These are phyloP conservation scores for Nicotiana sylvestris DNA, from an alignment of 257 asterid species.

Conservation along the genomic window DNA sequence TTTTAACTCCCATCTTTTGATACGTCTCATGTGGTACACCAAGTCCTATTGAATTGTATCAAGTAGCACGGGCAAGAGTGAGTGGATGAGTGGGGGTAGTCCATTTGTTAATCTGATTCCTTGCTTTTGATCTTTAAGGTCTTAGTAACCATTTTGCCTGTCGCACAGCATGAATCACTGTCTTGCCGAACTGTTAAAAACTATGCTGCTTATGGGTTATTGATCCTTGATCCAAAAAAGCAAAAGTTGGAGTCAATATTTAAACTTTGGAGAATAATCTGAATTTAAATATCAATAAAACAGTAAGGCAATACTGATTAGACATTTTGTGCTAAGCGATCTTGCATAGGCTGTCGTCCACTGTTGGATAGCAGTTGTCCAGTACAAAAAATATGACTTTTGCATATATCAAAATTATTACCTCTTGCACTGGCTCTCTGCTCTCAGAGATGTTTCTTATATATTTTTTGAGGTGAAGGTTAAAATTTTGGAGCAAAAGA, in stretches of 20 bases:
- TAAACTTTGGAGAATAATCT: neutral
- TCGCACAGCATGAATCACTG: neutral
- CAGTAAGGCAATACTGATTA: neutral
- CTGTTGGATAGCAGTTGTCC: neutral
- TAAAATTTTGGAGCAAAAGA: neutral
- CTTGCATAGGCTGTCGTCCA: neutral
- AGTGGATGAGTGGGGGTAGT: neutral
- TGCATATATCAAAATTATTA: neutral
- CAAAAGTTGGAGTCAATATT: neutral
- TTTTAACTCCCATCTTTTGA: neutral
- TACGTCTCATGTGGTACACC: neutral
- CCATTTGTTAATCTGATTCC: neutral
- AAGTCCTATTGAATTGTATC: neutral
- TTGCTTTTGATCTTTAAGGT: neutral
- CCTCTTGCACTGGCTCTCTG: neutral
- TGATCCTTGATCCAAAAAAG: neutral
- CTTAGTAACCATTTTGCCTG: neutral
- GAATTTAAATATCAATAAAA: neutral
- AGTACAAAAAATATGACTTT: neutral
- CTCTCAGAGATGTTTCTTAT: neutral
- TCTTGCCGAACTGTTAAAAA: neutral
- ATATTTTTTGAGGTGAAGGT: neutral
- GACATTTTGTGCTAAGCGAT: neutral
- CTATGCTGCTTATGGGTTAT: neutral
- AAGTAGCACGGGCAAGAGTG: neutral